Conservation (phyloP, 2,329 filamentous ascomycete species). For the Botrytis medusae region DNA sequence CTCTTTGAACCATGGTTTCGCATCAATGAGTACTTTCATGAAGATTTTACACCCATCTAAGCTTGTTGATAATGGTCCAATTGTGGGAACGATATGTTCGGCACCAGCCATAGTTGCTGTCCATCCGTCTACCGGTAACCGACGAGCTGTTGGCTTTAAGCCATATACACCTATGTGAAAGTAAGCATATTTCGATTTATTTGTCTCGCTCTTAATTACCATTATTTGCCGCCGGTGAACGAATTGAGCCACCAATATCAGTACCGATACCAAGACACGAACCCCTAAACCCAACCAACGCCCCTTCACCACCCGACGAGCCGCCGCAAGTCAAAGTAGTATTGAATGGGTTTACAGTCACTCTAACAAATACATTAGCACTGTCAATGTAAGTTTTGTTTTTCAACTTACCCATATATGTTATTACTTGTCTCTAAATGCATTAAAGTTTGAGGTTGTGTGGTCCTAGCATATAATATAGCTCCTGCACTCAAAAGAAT, state of each 20-base stretch:
- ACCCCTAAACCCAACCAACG: constrained; percentile 52
- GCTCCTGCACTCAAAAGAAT: constrained; percentile 49
- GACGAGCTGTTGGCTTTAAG: constrained; percentile 36
- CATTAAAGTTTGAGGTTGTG: constrained; percentile 55
- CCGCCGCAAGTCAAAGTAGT: constrained; percentile 51
- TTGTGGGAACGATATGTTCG: constrained; percentile 46
- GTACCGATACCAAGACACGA: constrained; percentile 55
- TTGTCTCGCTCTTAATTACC: constrained; percentile 34
- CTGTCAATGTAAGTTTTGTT: too few relatives aligned
- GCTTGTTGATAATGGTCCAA: constrained; percentile 56
- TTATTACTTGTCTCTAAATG: constrained; percentile 53
- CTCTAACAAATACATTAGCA: constrained; percentile 39
- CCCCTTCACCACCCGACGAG: constrained; percentile 57
- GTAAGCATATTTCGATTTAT: constrained; percentile 22
- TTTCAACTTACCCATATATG: constrained; percentile 44
- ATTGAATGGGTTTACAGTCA: constrained; percentile 56
- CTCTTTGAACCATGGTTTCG: constrained; percentile 53
- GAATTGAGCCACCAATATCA: constrained; percentile 53
- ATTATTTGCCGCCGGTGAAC: constrained; percentile 49
- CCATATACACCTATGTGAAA: constrained; percentile 35
- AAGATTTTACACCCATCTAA: constrained; percentile 49
- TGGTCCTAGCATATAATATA: constrained; percentile 54
- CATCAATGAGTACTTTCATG: constrained; percentile 43
- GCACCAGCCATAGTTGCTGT: constrained; percentile 31
- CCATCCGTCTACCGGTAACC: constrained; percentile 33